phyloP scores from a whole-genome alignment of 768 basidiomycete species.

The Auricularia heimuer region DNA sequence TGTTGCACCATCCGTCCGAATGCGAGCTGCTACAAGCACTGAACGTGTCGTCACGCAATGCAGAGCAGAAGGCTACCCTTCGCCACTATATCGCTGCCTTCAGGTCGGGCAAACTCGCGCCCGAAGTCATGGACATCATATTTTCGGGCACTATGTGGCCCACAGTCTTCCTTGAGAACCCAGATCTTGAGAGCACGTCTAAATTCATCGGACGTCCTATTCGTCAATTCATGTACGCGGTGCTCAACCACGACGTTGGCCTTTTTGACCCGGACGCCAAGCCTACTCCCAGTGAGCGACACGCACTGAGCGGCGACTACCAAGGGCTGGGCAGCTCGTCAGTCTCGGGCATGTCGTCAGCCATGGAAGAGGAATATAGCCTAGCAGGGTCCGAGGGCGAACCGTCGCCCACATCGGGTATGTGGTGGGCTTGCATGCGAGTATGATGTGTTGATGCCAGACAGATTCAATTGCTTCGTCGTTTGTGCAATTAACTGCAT shows the following conservation, averaged over 20 bases:
- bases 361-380: neutral
- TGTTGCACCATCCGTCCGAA: conserved; percentile 40
- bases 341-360: neutral
- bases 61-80: neutral
- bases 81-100: conserved; percentile 49
- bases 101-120: conserved; percentile 45
- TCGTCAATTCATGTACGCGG: conserved; percentile 54
- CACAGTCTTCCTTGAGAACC: conserved; percentile 64
- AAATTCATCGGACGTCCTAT: conserved; percentile 54
- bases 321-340: neutral
- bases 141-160: conserved; percentile 62
- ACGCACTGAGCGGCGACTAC: conserved; percentile 10
- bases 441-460: neutral
- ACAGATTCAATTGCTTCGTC: conserved; percentile 42
- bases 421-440: neutral
- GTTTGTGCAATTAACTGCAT: conserved; percentile 25
- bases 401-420: neutral
- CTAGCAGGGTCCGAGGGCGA: neutral
- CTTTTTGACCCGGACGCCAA: conserved; percentile 28
- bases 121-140: conserved; percentile 49
- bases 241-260: conserved; percentile 60
- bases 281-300: conserved; percentile 14
- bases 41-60: neutral
- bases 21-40: neutral
- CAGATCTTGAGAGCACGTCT: conserved; percentile 59